Evolutionary conservation across 495 filamentous ascomycete species (phyloP).

Genomic region (Clohesyomyces aquaticus): DNA sequence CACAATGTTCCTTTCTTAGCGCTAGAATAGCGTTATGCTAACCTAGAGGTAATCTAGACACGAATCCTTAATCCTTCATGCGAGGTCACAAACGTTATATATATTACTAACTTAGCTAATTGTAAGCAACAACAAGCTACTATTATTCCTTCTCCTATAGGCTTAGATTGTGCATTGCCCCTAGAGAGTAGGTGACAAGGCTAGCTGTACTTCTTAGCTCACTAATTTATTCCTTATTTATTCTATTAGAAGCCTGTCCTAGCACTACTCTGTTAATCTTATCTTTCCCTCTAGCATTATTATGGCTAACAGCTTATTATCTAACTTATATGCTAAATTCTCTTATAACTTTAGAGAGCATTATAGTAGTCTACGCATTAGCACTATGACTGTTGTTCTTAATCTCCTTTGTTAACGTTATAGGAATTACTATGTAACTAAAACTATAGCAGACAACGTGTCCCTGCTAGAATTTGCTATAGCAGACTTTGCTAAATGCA

Average conservation of each 20-base stretch:
- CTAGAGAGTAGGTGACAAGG: background rate
- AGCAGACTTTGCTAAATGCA: background rate
- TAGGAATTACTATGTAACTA: background rate
- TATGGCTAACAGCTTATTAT: background rate
- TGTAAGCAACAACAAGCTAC: background rate
- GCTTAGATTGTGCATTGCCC: background rate
- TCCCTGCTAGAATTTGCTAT: background rate
- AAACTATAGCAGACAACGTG: background rate
- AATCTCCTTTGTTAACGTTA: background rate
- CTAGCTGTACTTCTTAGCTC: background rate
- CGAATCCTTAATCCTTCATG: too few species aligned
- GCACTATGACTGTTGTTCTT: background rate
- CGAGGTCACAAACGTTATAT: background rate
- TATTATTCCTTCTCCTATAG: conserved; percentile 1
- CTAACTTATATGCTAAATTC: background rate
- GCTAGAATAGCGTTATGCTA: background rate
- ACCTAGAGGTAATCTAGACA: background rate
- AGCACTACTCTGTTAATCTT: background rate
- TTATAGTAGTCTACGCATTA: background rate
- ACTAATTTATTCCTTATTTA: background rate
- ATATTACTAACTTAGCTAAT: too few species aligned
- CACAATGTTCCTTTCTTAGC: background rate
- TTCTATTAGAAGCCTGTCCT: background rate
- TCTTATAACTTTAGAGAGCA: background rate
- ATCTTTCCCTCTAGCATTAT: background rate